A percentile compares a stretch with the other conserved stretches of the same genome.
Evolutionary conservation across 2,329 filamentous ascomycete species (phyloP).

Genomic region (Davidsoniella neocaledoniae): DNA sequence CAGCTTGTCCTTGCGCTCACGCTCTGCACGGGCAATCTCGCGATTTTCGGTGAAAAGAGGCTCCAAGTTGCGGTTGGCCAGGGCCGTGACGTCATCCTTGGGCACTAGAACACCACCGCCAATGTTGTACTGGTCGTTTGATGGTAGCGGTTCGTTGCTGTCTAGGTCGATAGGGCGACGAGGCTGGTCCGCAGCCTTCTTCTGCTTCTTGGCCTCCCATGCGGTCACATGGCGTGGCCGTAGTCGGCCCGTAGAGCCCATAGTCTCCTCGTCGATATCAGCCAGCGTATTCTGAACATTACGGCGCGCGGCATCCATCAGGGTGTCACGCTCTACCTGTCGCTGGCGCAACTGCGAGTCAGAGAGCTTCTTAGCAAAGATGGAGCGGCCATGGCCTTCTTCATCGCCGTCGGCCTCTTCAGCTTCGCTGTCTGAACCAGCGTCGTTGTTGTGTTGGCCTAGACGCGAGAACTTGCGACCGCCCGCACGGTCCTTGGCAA

Average conservation of each 20-base stretch:
- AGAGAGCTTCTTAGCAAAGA: conserved; percentile 51
- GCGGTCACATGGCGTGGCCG: conserved; percentile 51
- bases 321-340: conserved; percentile 52
- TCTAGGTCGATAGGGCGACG: conserved; percentile 17
- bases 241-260: conserved; percentile 44
- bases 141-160: not conserved
- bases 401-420: conserved; percentile 26
- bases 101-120: conserved; percentile 7
- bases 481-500: conserved; percentile 24
- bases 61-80: conserved; percentile 20
- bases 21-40: conserved; percentile 17
- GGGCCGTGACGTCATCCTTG: conserved; percentile 1
- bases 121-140: conserved; percentile 5
- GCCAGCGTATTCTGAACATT: conserved; percentile 70
- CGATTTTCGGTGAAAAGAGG: conserved; percentile 23
- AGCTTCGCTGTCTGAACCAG: conserved; percentile 12
- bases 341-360: conserved; percentile 59
- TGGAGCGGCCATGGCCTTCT: conserved; percentile 47
- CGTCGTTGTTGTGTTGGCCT: conserved; percentile 15
- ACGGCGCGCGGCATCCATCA: conserved; percentile 65
- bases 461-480: conserved; percentile 26
- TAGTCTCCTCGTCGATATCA: conserved; percentile 53
- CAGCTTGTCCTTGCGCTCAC: conserved; percentile 44
- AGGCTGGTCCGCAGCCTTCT: conserved; percentile 44
- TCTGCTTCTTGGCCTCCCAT: conserved; percentile 64